Conservation (phyloP, 2,329 filamentous ascomycete genomes). For the Magnaporthiopsis incrustans region DNA sequence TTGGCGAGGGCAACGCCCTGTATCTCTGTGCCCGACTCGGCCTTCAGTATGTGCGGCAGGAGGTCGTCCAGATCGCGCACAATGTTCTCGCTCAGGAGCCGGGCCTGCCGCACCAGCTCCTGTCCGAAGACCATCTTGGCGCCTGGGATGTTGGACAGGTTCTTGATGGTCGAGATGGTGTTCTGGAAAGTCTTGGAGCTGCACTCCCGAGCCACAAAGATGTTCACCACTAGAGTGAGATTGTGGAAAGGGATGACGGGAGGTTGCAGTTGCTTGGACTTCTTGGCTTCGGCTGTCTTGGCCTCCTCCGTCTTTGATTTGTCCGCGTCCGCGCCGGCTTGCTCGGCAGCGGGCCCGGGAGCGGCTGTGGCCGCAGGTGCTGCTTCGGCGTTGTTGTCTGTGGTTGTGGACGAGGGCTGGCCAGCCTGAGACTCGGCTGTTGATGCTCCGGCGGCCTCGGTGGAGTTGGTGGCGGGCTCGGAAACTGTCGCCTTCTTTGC, state of each 20-base stretch:
- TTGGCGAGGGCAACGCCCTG: conserved; percentile 90
- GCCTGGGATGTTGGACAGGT: conserved; percentile 84
- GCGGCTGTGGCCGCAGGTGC: conserved; percentile 18
- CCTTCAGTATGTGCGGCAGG: conserved; percentile 76
- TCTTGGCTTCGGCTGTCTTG: conserved; percentile 35
- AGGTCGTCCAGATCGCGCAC: conserved; percentile 78
- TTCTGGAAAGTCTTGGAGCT: conserved; percentile 97
- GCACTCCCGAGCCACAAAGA: conserved; percentile 91
- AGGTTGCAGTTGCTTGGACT: conserved; percentile 58
- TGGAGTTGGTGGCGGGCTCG: conserved; percentile 14
- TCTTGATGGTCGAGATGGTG: conserved; percentile 97
- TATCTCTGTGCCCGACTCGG: conserved; percentile 84
- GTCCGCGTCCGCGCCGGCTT: conserved; percentile 19
- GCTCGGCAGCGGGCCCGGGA: conserved; percentile 8
- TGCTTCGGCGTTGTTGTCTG: not conserved
- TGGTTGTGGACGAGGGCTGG: conserved; percentile 6
- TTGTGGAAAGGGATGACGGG: conserved; percentile 85
- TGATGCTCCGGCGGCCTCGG: not conserved
- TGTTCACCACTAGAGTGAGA: conserved; percentile 88
- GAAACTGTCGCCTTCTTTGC: conserved; percentile 28
- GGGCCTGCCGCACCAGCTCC: conserved; percentile 82
- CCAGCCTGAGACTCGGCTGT: not conserved
- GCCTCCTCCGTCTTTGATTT: conserved; percentile 29
- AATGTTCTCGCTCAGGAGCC: conserved; percentile 75
- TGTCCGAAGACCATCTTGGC: conserved; percentile 88